phyloP scores from a whole-genome alignment of 2,329 filamentous ascomycete species.

The Cryphonectria carpinicola region DNA sequence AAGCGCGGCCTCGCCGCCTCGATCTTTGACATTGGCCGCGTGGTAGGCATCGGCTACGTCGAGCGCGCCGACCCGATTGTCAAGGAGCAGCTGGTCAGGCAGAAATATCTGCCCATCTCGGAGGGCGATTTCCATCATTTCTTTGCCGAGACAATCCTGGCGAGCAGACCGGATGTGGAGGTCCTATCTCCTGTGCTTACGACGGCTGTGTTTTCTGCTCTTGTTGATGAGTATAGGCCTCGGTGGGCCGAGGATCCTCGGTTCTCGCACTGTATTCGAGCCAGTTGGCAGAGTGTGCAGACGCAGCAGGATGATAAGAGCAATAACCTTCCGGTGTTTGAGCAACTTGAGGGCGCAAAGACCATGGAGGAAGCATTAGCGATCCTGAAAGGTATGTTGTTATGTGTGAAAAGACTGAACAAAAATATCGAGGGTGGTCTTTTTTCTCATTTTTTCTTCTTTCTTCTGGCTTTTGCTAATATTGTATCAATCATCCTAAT shows the following conservation, averaged over 20 bases:
- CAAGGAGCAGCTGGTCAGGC: neutral
- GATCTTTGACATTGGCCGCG: constrained; percentile 42
- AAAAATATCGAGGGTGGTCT: no score
- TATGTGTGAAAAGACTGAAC: neutral
- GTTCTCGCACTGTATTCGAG: neutral
- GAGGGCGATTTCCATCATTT: neutral
- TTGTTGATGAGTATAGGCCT: neutral
- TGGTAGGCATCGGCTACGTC: constrained; percentile 50
- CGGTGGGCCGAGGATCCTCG: neutral
- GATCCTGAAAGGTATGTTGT: neutral
- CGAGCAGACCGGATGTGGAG: neutral
- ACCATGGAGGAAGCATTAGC: neutral
- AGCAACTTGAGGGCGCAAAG: neutral
- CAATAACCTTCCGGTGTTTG: neutral
- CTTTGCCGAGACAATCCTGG: neutral
- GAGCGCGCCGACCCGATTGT: constrained; percentile 20
- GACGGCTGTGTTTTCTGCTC: neutral
- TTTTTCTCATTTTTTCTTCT: no score
- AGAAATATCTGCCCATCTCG: neutral
- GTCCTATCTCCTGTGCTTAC: neutral
- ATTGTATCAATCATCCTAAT: neutral
- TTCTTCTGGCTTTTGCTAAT: neutral
- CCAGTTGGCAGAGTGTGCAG: neutral
- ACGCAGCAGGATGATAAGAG: neutral
- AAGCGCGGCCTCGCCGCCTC: constrained; percentile 43